Conservation (phyloP, 768 basidiomycete species). For the Gautieria morchelliformis region DNA sequence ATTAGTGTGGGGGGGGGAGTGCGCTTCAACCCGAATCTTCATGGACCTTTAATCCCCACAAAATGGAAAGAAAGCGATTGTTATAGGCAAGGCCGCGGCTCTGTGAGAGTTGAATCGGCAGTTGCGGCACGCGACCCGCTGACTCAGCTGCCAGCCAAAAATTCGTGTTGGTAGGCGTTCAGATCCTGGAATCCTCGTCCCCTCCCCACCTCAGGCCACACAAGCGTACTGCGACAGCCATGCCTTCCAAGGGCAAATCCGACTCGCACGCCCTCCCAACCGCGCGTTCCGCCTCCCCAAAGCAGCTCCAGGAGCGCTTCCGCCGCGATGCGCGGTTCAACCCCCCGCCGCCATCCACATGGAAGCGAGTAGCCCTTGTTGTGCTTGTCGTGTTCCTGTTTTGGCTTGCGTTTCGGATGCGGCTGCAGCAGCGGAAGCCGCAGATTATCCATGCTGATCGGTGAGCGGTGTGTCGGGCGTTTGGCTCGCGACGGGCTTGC, state of each 20-base stretch:
- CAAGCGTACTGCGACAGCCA: no score
- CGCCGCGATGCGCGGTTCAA: slow-evolving; percentile 36
- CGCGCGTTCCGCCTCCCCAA: background rate
- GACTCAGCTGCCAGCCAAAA: no score
- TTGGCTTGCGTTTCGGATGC: slow-evolving; percentile 31
- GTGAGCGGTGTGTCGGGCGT: slow-evolving; percentile 29
- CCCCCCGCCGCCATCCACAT: slow-evolving; percentile 29
- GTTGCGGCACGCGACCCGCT: no score
- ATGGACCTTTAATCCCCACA: no score
- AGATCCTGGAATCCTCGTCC: no score
- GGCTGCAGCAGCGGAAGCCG: slow-evolving; percentile 22
- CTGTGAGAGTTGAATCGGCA: no score
- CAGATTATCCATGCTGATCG: slow-evolving; percentile 53
- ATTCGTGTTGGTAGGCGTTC: no score
- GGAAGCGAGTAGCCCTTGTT: slow-evolving; percentile 39
- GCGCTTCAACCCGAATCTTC: no score
- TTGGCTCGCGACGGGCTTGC: background rate
- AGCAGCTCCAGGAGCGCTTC: background rate
- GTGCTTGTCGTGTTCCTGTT: slow-evolving; percentile 31
- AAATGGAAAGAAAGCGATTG: no score
- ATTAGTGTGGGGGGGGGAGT: no score
- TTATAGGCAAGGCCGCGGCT: no score
- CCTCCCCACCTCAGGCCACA: no score
- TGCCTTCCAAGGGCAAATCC: background rate
- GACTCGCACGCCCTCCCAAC: background rate